Evolutionary conservation across 2,329 filamentous ascomycete species (phyloP).

Genomic region (Aspergillus pseudotamarii): DNA sequence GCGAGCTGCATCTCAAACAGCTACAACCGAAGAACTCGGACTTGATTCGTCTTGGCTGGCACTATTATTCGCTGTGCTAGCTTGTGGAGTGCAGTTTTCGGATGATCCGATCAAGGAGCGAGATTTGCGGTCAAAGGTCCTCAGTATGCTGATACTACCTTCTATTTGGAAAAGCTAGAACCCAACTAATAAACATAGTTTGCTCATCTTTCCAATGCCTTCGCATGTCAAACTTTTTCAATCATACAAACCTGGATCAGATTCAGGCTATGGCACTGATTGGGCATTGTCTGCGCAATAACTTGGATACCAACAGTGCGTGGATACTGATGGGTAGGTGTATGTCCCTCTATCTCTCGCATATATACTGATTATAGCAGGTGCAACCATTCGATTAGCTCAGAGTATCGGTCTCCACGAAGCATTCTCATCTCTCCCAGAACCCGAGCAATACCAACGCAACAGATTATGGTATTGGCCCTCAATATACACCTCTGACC

Average conservation of each 20-base stretch:
- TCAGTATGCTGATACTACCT: conserved; percentile 17
- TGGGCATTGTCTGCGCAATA: conserved; percentile 26
- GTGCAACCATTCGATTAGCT: conserved; percentile 25
- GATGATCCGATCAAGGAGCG: conserved; percentile 27
- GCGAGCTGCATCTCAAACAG: conserved; percentile 6
- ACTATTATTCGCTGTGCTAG: conserved; percentile 26
- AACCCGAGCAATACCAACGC: conserved; percentile 11
- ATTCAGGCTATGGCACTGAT: conserved; percentile 28
- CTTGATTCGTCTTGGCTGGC: conserved; percentile 25
- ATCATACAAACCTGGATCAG: conserved; percentile 25
- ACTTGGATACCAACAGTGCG: conserved; percentile 27
- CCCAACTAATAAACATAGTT: conserved; percentile 14
- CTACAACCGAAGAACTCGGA: background rate
- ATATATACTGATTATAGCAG: conserved; percentile 6
- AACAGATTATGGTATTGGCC: conserved; percentile 14
- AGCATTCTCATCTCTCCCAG: conserved; percentile 8
- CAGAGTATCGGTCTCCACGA: conserved; percentile 30
- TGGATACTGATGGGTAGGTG: conserved; percentile 29
- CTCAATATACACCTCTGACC: background rate
- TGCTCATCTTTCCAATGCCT: conserved; percentile 30
- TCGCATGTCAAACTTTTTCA: conserved; percentile 28
- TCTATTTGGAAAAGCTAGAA: background rate
- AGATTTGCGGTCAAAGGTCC: conserved; percentile 27
- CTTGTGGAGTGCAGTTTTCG: conserved; percentile 27
- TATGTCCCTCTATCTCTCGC: background rate